A percentile compares a stretch with the other conserved stretches of the same genome.
phyloP scores from a whole-genome alignment of 345 rosid genomes.

The Gossypium longicalyx region DNA sequence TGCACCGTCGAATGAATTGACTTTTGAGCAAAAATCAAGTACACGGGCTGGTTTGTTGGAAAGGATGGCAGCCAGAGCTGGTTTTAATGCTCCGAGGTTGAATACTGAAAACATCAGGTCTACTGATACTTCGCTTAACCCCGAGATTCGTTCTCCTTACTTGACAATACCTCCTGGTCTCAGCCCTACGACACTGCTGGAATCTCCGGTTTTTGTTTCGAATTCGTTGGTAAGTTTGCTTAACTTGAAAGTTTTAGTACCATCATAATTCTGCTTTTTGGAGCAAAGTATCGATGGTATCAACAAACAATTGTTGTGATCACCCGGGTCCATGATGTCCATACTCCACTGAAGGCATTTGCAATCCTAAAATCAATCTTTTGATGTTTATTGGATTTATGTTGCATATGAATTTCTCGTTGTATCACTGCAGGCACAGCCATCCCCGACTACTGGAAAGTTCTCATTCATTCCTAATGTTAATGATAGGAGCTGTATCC shows the following conservation, averaged over 20 bases:
- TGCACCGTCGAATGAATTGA: slow-evolving; percentile 28
- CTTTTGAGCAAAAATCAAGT: slow-evolving; percentile 39
- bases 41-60: slow-evolving; percentile 66
- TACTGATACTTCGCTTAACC: slow-evolving; percentile 40
- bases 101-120: slow-evolving; percentile 70
- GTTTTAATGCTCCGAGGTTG: slow-evolving; percentile 74
- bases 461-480: slow-evolving; percentile 56
- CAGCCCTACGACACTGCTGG: slow-evolving; percentile 86
- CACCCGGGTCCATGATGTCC: not conserved
- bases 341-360: not conserved
- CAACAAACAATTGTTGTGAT: not conserved
- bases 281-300: not conserved
- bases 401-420: slow-evolving; percentile 5
- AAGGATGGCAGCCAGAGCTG: slow-evolving; percentile 82
- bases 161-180: slow-evolving; percentile 82
- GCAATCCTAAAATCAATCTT: not conserved
- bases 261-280: not conserved
- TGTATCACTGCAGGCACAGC: slow-evolving; percentile 61
- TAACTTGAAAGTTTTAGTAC: not conserved
- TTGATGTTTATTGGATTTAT: slow-evolving; percentile 3
- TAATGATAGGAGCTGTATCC: slow-evolving; percentile 28
- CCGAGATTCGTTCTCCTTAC: slow-evolving; percentile 53
- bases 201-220: slow-evolving; percentile 79
- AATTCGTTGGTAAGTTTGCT: slow-evolving; percentile 56
- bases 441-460: slow-evolving; percentile 89